These are phyloP conservation scores for Magnusiomyces tetraspermus DNA, from an alignment of 1,139 yeast genomes.

Conservation along the genomic window DNA sequence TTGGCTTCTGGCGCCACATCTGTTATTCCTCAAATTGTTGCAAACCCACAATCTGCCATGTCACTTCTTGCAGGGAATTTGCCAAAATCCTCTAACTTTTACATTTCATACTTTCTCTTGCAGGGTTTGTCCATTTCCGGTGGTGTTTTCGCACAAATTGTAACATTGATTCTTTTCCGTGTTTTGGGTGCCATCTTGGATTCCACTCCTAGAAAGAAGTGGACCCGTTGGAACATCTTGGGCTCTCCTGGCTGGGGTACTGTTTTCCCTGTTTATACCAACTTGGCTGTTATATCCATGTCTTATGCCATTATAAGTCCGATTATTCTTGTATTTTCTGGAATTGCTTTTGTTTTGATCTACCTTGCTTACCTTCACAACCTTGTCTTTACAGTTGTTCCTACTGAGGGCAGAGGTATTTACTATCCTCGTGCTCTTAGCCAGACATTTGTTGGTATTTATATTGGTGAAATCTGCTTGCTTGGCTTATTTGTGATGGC, in stretches of 20 bases:
- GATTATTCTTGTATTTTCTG: slow-evolving; percentile 57
- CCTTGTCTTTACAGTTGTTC: slow-evolving; percentile 58
- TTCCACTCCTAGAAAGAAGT: slow-evolving; percentile 77
- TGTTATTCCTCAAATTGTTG: slow-evolving; percentile 56
- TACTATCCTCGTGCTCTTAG: slow-evolving; percentile 81
- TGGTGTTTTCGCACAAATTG: slow-evolving; percentile 70
- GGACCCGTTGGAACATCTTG: slow-evolving; percentile 57
- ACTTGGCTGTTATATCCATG: slow-evolving; percentile 69
- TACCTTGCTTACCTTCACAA: slow-evolving; percentile 77
- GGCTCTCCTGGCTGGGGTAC: slow-evolving; percentile 78
- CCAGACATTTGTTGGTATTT: slow-evolving; percentile 81
- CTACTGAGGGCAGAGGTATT: slow-evolving; percentile 70
- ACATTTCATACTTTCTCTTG: slow-evolving; percentile 44
- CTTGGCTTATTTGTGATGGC: slow-evolving; percentile 82
- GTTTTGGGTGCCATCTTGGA: slow-evolving; percentile 63
- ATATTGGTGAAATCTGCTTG: slow-evolving; percentile 76
- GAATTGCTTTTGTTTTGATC: slow-evolving; percentile 56
- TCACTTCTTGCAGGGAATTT: slow-evolving; percentile 57
- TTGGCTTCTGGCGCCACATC: slow-evolving; percentile 74
- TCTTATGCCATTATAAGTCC: slow-evolving; percentile 83
- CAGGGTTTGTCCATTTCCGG: slow-evolving; percentile 82
- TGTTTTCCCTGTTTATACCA: slow-evolving; percentile 72
- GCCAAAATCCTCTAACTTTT: slow-evolving; percentile 87
- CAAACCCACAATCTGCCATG: slow-evolving; percentile 60
- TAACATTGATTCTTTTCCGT: slow-evolving; percentile 59